These are phyloP conservation scores for Metschnikowia bowlesiae DNA, from an alignment of 805 yeast species.

Conservation along the genomic window DNA sequence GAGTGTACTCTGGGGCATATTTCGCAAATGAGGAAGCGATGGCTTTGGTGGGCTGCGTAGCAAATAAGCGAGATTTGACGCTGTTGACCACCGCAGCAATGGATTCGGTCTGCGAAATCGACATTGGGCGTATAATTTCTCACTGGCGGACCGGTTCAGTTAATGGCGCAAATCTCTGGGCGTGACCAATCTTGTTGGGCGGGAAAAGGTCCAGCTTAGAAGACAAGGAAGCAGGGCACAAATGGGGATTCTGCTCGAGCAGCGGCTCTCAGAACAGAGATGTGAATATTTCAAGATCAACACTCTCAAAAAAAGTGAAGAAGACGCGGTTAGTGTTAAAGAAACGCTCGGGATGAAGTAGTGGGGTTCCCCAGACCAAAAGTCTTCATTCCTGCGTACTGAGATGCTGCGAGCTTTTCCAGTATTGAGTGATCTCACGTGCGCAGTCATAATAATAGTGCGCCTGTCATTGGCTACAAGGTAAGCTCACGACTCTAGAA, in stretches of 20 bases:
- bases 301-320: not conserved
- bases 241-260: not conserved
- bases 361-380: slow-evolving; percentile 1
- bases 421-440: slow-evolving; percentile 21
- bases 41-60: slow-evolving; percentile 46
- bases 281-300: not conserved
- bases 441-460: slow-evolving; percentile 12
- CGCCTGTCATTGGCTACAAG: slow-evolving; percentile 12
- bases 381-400: slow-evolving; percentile 8
- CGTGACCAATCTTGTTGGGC: not conserved
- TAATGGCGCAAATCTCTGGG: not conserved
- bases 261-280: not conserved
- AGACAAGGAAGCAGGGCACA: not conserved
- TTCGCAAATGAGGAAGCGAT: slow-evolving; percentile 30
- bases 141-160: not conserved
- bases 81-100: slow-evolving; percentile 21
- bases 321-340: not conserved
- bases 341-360: not conserved
- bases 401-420: slow-evolving; percentile 14
- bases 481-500: not conserved
- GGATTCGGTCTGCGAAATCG: slow-evolving; percentile 15
- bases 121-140: not conserved
- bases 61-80: slow-evolving; percentile 33
- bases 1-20: slow-evolving; percentile 20
- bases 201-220: not conserved